These are phyloP conservation scores for Thielaviopsis punctulata DNA, from an alignment of 2,329 filamentous ascomycete genomes.

Conservation along the genomic window DNA sequence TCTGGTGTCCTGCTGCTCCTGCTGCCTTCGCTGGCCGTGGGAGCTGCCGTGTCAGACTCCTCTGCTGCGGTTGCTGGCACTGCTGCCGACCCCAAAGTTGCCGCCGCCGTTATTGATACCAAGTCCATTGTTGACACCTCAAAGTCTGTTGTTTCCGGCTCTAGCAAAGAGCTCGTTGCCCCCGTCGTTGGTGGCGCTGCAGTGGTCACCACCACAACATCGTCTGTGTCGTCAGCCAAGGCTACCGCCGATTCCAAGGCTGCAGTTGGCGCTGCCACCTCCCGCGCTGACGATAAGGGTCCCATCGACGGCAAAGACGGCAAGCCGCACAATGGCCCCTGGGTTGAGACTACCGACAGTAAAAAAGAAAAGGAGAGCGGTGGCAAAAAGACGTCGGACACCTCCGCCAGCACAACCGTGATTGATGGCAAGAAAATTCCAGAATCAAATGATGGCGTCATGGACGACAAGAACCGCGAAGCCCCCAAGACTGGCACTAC, in stretches of 20 bases:
- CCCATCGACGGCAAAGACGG: conserved; percentile 88
- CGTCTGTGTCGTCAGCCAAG: background rate
- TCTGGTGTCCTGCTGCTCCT: conserved; percentile 9
- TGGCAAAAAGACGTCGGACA: conserved; percentile 22
- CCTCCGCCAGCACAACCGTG: conserved; percentile 31
- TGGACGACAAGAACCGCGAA: conserved; percentile 69
- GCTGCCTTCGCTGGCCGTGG: conserved; percentile 10
- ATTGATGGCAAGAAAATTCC: conserved; percentile 45
- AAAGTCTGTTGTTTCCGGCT: conserved; percentile 22
- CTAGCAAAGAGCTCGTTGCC: conserved; percentile 6
- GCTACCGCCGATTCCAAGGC: conserved; percentile 3
- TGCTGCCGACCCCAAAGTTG: background rate
- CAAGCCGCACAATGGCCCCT: conserved; percentile 78
- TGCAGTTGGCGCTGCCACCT: background rate
- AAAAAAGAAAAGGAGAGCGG: conserved; percentile 14
- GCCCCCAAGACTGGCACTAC: conserved; percentile 71
- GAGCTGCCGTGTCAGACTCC: conserved; percentile 7
- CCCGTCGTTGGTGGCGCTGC: background rate
- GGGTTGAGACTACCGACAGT: conserved; percentile 38
- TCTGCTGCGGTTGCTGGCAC: background rate
- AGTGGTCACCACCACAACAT: conserved; percentile 1
- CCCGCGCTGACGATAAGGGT: conserved; percentile 45
- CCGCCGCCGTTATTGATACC: background rate
- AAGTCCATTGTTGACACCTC: conserved; percentile 15
- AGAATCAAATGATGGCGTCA: conserved; percentile 60